Percentiles rank a stretch among this genome's conserved stretches.
These are phyloP conservation scores for Encephalitozoon intestinalis DNA, from an alignment of 371 early-diverging fungal genomes.

Conservation along the genomic window DNA sequence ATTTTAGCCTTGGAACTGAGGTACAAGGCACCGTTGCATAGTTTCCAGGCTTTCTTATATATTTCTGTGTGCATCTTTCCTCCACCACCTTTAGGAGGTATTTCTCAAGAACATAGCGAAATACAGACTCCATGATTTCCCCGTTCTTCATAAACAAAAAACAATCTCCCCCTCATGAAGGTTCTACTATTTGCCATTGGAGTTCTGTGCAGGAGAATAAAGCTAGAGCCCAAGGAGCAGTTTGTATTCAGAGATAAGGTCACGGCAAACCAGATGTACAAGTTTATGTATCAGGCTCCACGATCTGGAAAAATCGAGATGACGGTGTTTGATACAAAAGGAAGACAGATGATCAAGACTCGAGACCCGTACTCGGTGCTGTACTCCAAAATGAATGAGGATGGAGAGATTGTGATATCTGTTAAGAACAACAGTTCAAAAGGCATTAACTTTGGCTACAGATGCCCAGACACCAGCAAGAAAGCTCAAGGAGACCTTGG, in stretches of 20 bases:
- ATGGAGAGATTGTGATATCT: conserved; percentile 18
- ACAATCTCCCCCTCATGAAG: conserved; percentile 12
- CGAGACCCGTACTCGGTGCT: background rate
- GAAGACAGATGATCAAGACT: background rate
- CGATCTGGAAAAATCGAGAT: background rate
- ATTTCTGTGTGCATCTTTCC: background rate
- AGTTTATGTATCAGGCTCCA: conserved; percentile 37
- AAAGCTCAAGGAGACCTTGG: conserved; percentile 32
- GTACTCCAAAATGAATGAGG: background rate
- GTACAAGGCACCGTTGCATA: background rate
- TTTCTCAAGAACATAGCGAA: background rate
- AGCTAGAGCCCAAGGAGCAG: conserved; percentile 22
- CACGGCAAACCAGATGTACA: background rate
- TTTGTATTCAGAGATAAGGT: conserved; percentile 36
- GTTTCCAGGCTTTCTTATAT: background rate
- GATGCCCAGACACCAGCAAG: conserved; percentile 36
- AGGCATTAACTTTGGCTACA: conserved; percentile 35
- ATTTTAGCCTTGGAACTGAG: background rate
- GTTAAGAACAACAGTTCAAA: conserved; percentile 23
- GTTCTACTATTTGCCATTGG: conserved; percentile 13
- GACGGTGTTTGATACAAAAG: background rate
- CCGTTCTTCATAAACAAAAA: background rate
- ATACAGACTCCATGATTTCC: background rate
- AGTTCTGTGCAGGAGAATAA: conserved; percentile 27
- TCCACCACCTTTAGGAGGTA: background rate